Evolutionary conservation across 805 yeast genomes (phyloP).

Genomic region (Candida oleophila): DNA sequence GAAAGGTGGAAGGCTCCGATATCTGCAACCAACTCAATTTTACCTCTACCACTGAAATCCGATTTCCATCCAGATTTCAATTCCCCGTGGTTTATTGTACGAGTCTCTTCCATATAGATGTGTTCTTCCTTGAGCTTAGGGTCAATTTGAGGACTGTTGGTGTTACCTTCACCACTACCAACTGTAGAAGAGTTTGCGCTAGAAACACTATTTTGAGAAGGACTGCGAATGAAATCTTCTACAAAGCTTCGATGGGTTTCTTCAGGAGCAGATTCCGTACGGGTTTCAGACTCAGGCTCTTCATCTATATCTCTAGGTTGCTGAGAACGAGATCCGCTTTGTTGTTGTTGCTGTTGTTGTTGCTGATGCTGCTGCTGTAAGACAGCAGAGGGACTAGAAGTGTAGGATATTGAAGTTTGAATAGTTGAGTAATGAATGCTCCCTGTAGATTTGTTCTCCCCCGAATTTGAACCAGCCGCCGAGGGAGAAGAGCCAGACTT

Average conservation of each 20-base stretch:
- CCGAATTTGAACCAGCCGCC: slow-evolving; percentile 3
- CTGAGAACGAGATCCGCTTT: background rate
- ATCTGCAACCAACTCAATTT: slow-evolving; percentile 76
- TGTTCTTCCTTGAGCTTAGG: slow-evolving; percentile 15
- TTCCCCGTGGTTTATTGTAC: slow-evolving; percentile 76
- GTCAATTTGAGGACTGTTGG: slow-evolving; percentile 1
- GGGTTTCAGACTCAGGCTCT: slow-evolving; percentile 11
- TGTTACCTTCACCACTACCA: slow-evolving; percentile 24
- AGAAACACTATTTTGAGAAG: slow-evolving; percentile 2
- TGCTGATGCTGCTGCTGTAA: slow-evolving; percentile 5
- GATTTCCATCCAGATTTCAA: slow-evolving; percentile 93
- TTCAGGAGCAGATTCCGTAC: slow-evolving; percentile 14
- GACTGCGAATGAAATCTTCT: slow-evolving; percentile 22
- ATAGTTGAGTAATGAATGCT: slow-evolving; percentile 30
- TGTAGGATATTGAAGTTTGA: slow-evolving; percentile 20
- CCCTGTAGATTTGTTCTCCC: slow-evolving; percentile 9
- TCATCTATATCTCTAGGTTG: slow-evolving; percentile 14
- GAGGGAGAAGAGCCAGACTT: slow-evolving; percentile 5
- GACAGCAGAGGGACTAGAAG: background rate
- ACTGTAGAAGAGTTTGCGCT: slow-evolving; percentile 1
- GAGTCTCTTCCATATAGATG: slow-evolving; percentile 67
- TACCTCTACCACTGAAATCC: slow-evolving; percentile 77
- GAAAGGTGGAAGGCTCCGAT: slow-evolving; percentile 58
- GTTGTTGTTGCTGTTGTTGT: slow-evolving; percentile 3
- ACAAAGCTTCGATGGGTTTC: slow-evolving; percentile 23